Evolutionary conservation across 2,329 filamentous ascomycete species (phyloP), one percentile per base, ranked within the genome.

Genomic region (Arachnopeziza araneosa): DNA sequence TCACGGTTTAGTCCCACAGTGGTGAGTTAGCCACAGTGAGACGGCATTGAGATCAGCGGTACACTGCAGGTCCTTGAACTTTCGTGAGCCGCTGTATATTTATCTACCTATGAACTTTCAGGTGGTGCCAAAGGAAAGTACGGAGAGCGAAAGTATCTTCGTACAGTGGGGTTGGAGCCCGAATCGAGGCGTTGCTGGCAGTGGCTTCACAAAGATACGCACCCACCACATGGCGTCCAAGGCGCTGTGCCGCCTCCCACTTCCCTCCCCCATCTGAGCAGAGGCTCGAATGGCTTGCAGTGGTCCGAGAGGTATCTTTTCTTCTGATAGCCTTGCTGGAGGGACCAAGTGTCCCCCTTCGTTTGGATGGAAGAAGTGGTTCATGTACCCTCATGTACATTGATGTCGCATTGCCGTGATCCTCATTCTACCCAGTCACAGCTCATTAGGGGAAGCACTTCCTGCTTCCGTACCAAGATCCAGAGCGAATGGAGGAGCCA

Each of bases 391-490:
- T 52, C 53, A 51, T 55, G 56, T 54, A 52, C 50, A 50, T 50
- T 56, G 24, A 61, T 61, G 54, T 30, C 22, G 24, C 66, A 63
- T 64, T 61, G 58, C 63, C 59, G 55, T 54, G 57, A 58, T 58
- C 56, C 50, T 49, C 57, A 59, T 63, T 58, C 64, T 58, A n/a
- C 52, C 24, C 52, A 24, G 52, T 56, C 58, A 54, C 22, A 56
- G 26, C 60, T 60, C 65, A 64, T 67, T 62, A 65, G 69, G 68
- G 68, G 68, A 67, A 64, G 59, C 52, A 54, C 54, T 36, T 64
- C 54, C 30, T 68, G 63, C 68, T 66, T 69, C 69, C 69, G 69
- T 58, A 65, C 64, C 66, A 64, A 66, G 63, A 67, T 68, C 57
- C 58, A 54, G 58, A 57, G 57, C 60, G 51, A 53, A 24, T 44